A percentile compares a stretch with the other conserved stretches of the same genome.
phyloP scores from a whole-genome alignment of 2,329 filamentous ascomycete species.

The Aspergillus phoenicis region DNA sequence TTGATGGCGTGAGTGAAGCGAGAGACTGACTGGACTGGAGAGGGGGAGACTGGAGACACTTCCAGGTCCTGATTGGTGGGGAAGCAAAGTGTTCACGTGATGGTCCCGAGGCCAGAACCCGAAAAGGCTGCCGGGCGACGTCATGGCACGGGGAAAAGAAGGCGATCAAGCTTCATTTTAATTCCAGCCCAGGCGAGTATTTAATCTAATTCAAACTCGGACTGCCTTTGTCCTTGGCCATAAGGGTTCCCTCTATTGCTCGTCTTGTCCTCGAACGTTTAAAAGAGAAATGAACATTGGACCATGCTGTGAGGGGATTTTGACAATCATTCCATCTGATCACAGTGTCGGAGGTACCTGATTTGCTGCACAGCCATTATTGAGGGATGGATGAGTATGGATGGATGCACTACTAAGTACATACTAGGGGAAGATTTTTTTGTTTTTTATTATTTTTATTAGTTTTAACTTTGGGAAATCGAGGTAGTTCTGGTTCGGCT shows the following conservation, averaged over 20 bases:
- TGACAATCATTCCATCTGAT: background rate
- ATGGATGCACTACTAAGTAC: background rate
- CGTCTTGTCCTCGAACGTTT: background rate
- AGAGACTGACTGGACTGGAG: background rate
- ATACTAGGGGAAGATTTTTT: background rate
- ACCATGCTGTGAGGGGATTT: background rate
- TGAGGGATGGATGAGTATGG: background rate
- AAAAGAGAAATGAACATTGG: background rate
- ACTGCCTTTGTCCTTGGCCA: background rate
- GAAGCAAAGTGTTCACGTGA: background rate
- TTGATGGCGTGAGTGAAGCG: no score
- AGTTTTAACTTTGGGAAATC: background rate
- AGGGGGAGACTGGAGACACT: background rate
- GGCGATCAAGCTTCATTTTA: background rate
- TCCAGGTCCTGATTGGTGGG: background rate
- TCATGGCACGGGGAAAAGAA: background rate
- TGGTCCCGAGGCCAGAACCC: background rate
- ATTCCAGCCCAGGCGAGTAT: background rate
- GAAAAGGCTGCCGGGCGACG: background rate
- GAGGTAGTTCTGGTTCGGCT: background rate
- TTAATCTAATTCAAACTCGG: background rate
- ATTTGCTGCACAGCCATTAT: background rate
- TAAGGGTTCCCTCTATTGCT: background rate
- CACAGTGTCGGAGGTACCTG: background rate
- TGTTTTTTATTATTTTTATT: no score